phyloP scores from a whole-genome alignment of 768 basidiomycete genomes.

The Rhizopogon rudus region DNA sequence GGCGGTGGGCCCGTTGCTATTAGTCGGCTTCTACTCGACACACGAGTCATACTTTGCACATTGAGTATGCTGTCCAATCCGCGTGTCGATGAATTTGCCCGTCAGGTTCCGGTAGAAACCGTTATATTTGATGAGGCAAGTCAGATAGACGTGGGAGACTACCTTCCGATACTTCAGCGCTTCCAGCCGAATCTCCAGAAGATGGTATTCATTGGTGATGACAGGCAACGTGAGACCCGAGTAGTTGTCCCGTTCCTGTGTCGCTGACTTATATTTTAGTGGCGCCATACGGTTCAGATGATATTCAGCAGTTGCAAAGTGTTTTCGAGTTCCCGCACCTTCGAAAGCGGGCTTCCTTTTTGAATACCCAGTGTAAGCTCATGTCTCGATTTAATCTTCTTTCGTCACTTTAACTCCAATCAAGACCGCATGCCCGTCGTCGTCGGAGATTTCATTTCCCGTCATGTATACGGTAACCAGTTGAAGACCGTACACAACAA shows the following conservation, averaged over 20 bases:
- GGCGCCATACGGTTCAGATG: conserved; percentile 74
- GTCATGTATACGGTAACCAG: conserved; percentile 51
- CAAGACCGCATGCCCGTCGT: conserved; percentile 80
- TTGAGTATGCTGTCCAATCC: conserved; percentile 39
- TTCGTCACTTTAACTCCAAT: conserved; percentile 3
- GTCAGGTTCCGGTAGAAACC: conserved; percentile 28
- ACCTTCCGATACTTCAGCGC: conserved; percentile 29
- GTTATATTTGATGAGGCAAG: conserved; percentile 45
- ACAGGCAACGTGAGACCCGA: conserved; percentile 32
- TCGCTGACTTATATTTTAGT: conserved; percentile 36
- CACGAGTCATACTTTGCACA: conserved; percentile 41
- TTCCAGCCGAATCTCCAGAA: conserved; percentile 24
- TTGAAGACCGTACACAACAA: conserved; percentile 54
- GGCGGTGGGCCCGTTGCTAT: conserved; percentile 8
- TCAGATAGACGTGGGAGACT: conserved; percentile 38
- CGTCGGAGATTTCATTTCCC: conserved; percentile 68
- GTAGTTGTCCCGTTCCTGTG: not conserved
- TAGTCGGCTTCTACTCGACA: conserved; percentile 20
- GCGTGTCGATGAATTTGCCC: conserved; percentile 8
- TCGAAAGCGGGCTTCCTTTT: conserved; percentile 38
- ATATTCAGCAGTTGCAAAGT: conserved; percentile 57
- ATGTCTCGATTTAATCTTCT: not conserved
- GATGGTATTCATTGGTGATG: conserved; percentile 36
- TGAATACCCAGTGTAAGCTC: conserved; percentile 69
- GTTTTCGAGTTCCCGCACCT: conserved; percentile 73